Percentiles rank a stretch among this genome's conserved stretches.
phyloP scores from a whole-genome alignment of 306 rosid species.

The Pueraria montana region DNA sequence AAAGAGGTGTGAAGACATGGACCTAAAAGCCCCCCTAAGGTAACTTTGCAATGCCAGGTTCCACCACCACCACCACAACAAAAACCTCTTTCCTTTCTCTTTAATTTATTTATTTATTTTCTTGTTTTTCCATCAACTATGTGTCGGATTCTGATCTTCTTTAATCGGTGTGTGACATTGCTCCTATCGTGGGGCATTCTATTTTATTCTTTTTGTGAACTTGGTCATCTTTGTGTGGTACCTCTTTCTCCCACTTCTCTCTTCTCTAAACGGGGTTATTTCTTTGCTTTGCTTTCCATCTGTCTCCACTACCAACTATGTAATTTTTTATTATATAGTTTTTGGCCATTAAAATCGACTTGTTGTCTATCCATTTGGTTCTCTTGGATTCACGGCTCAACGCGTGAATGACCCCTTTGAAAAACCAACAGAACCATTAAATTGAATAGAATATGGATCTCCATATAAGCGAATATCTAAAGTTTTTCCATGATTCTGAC shows the following conservation, averaged over 20 bases:
- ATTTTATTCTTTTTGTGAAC: conserved; percentile 40
- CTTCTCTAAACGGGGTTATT: conserved; percentile 31
- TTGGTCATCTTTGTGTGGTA: conserved; percentile 56
- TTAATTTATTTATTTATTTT: not conserved
- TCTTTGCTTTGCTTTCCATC: conserved; percentile 38
- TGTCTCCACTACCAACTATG: conserved; percentile 46
- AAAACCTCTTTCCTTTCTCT: conserved; percentile 28
- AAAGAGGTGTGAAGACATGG: conserved; percentile 62
- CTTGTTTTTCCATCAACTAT: conserved; percentile 16
- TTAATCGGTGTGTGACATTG: conserved; percentile 42
- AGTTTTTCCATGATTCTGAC: conserved; percentile 48
- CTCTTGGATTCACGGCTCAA: conserved; percentile 48
- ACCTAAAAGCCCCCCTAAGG: conserved; percentile 52
- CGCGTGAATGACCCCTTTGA: conserved; percentile 43
- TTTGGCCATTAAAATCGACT: conserved; percentile 58
- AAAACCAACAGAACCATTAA: conserved; percentile 19
- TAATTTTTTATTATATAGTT: conserved; percentile 32
- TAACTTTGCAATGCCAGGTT: conserved; percentile 34
- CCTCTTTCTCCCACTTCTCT: conserved; percentile 37
- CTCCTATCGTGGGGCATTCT: conserved; percentile 18
- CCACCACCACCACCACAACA: conserved; percentile 39
- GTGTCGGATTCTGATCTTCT: conserved; percentile 4
- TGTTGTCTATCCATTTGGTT: conserved; percentile 44
- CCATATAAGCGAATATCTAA: conserved; percentile 38
- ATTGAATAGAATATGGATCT: conserved; percentile 44